Base-by-base conservation (phyloP, 371 early-diverging fungal genomes). In the Mortierella sp. region DNA sequence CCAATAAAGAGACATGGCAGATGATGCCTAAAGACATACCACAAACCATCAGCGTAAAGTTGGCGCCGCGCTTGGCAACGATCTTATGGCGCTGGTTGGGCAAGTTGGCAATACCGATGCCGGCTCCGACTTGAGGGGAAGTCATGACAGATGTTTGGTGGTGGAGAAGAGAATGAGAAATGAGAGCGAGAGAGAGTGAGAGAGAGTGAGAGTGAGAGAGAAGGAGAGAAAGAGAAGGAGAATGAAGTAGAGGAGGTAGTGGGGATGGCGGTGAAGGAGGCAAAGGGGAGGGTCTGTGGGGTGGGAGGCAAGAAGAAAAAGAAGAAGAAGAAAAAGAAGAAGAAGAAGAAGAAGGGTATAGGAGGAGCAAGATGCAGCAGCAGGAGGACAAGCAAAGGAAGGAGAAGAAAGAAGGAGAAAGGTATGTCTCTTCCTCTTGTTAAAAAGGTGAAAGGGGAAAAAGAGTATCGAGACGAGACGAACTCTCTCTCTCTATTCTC, bases 1-100 rank as follows among this genome's bases (percentile, higher is more conserved):
- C 43, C 18, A 2, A 16, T 2, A 46, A 1, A 15, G 21, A 9
- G 23, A n/a, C 0, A 11, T 18, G 47, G 19, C 37, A 43, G 16
- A 18, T 11, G 11, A 26, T 12, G 56, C 9, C 25, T 37, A 23
- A 3, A 58, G 55, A 25, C 90, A 77, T 90, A 93, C 99, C 99
- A 64, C 97, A 97, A 28, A 98, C 97, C 95, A 98, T 96, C 70
- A 99, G 73, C 46, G 98, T 98, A 81, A 97, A 98, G 87, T 94
- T 91, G 45, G 96, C 91, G 47, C 98, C 98, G 74, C 93, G 92
- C 81, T 97, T 93, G 65, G 95, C 95, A 60, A 95, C 96, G 84
- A 96, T 97, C 86, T 95, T 94, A 83, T 98, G 98, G 64, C 94
- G 87, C 84, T 99, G 98, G 88, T 99, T 98, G 57, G 99, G 99